Percentiles rank a stretch among this genome's conserved stretches.
These are phyloP conservation scores for Phytophthora syringae DNA, from an alignment of 352 stramenopile genomes.

Conservation along the genomic window DNA sequence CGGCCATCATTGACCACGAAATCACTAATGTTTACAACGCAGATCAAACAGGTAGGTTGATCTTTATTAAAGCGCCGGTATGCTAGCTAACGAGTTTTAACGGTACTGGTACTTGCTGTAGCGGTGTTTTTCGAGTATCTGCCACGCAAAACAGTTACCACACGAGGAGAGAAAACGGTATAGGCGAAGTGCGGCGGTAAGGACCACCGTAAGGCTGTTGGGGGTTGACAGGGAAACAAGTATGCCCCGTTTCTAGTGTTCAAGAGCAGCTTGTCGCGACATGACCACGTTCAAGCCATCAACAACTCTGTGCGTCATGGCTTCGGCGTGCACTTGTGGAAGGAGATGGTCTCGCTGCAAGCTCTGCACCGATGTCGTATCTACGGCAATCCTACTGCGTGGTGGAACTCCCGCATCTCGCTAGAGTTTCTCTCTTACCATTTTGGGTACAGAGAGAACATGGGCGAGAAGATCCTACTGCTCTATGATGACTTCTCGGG, in stretches of 20 bases:
- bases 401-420: no score
- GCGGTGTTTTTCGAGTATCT: background rate
- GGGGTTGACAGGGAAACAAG: constrained; percentile 5
- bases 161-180: constrained; percentile 7
- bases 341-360: constrained; percentile 9
- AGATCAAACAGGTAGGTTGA: background rate
- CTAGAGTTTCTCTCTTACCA: no score
- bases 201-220: constrained; percentile 11
- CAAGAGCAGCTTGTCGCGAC: background rate
- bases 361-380: no score
- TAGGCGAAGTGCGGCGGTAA: constrained; percentile 10
- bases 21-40: background rate
- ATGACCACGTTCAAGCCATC: background rate
- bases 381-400: no score
- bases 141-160: background rate
- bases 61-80: background rate
- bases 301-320: background rate
- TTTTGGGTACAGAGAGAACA: background rate
- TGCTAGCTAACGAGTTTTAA: background rate
- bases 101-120: background rate
- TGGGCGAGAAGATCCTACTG: background rate
- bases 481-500: constrained; percentile 6
- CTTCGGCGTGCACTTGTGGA: background rate
- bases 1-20: background rate
- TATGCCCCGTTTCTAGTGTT: constrained; percentile 2